phyloP scores from a whole-genome alignment of 108 stramenopile species.

The Cyclotella atomus region DNA sequence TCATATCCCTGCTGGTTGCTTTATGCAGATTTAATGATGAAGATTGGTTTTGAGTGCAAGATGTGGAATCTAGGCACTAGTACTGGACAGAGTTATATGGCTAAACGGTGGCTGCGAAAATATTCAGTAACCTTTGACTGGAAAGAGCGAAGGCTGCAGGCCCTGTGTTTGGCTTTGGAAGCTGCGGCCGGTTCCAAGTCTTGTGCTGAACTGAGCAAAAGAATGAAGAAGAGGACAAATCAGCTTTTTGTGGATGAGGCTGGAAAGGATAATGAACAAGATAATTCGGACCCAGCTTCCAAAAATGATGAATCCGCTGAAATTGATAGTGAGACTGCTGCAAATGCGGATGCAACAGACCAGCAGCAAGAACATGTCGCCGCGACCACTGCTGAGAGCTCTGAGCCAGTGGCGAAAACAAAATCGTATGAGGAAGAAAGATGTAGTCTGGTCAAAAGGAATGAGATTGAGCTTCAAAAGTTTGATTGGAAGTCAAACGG shows the following conservation, averaged over 20 bases:
- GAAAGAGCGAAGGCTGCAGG: constrained; percentile 83
- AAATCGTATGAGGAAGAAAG: constrained; percentile 30
- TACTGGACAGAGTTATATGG: constrained; percentile 73
- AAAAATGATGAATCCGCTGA: neutral
- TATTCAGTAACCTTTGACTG: constrained; percentile 79
- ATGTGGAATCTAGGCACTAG: constrained; percentile 69
- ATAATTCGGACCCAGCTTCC: constrained; percentile 18
- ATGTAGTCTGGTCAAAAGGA: constrained; percentile 19
- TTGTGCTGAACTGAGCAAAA: constrained; percentile 52
- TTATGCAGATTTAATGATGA: constrained; percentile 87
- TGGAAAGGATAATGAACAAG: constrained; percentile 11
- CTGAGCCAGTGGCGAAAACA: neutral
- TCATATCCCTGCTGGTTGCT: constrained; percentile 79
- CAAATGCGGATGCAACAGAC: neutral
- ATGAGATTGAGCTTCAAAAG: constrained; percentile 28
- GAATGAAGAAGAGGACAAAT: constrained; percentile 61
- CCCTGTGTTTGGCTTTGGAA: constrained; percentile 76
- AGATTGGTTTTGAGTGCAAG: constrained; percentile 79
- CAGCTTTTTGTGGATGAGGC: constrained; percentile 25
- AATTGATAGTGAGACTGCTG: constrained; percentile 1
- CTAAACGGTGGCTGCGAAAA: constrained; percentile 85
- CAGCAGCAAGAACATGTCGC: neutral
- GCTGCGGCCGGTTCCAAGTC: constrained; percentile 73
- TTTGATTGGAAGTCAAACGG: constrained; percentile 45
- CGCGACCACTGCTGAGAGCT: neutral